Evolutionary conservation across 2,329 filamentous ascomycete genomes (phyloP), one percentile per base, ranked within the genome.

Genomic region (Colletotrichum sidae): DNA sequence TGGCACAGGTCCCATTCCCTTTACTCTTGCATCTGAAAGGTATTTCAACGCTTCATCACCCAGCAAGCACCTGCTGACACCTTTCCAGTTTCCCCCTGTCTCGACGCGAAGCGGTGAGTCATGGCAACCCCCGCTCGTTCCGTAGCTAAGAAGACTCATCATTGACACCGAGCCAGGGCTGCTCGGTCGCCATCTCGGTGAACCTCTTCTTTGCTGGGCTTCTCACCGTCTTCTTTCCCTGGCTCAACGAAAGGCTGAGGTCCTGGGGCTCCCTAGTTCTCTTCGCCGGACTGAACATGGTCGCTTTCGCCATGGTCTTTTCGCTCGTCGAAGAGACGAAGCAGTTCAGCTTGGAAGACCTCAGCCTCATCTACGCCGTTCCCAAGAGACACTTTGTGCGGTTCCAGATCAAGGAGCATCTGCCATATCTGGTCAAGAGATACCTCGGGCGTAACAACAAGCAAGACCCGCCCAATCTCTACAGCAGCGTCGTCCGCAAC

Each of bases 301-400:
- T 83, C 4, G 80, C 81, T 1, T 78, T 81, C 17, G 67, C 79
- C 2, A 74, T 82, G 34, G 78, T 84, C 12, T 81, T 82, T 70
- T 72, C 83, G 2, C 67, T 81, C 2, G 77, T 81, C 4, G 78
- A 81, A 55, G 79, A 81, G 72, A 81, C 79, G 3, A 79, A 78
- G 60, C 71, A 73, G 12, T 73, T 73, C 13, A 78, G 73, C 17
- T 71, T 81, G 37, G 78, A 81, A 59, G 77, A 79, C 34, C 71
- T 81, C 9, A 75, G 78, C 41, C 71, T 74, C 39, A 72, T 81
- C 45, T 81, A 80, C 54, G 76, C 72, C 8, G 75, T 59, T 35
- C 71, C 73, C 5, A 81, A 82, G 68, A 66, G 70, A 13, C 69
- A 71, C 6, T 82, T 81, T 55, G 75, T 77, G 38, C 6, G 8